Conservation (phyloP, 257 asterid species). For the Sherardia arvensis region DNA sequence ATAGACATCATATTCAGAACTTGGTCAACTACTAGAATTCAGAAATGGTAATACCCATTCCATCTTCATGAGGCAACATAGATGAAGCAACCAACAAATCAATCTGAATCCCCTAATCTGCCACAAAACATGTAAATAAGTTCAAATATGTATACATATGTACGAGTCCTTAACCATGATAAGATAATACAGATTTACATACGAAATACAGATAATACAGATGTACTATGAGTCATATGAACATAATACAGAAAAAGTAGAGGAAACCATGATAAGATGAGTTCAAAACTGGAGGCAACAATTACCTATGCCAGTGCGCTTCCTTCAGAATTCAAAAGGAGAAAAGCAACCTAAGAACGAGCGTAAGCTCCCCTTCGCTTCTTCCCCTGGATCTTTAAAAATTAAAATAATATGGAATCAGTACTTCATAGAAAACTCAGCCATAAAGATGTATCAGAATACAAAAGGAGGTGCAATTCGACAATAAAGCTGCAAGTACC, state of each 20-base stretch:
- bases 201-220: no score
- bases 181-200: no score
- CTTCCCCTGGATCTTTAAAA: conserved; percentile 45
- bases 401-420: conserved; percentile 6
- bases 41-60: not conserved
- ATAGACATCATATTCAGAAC: not conserved
- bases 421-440: conserved; percentile 1
- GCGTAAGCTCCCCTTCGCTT: conserved; percentile 33
- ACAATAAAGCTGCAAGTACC: conserved; percentile 31
- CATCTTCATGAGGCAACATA: not conserved
- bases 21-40: not conserved
- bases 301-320: not conserved
- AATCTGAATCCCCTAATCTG: not conserved
- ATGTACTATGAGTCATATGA: no score
- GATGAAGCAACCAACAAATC: not conserved
- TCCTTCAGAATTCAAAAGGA: not conserved
- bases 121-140: not conserved
- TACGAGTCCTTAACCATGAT: not conserved
- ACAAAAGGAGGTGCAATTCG: conserved; percentile 1
- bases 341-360: conserved; percentile 21
- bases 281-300: not conserved
- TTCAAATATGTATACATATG: not conserved
- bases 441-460: conserved; percentile 7
- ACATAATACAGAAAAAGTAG: not conserved
- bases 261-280: not conserved